phyloP scores from a whole-genome alignment of 1,284 basidiomycete genomes.

The Cryptococcus amylolentus region DNA sequence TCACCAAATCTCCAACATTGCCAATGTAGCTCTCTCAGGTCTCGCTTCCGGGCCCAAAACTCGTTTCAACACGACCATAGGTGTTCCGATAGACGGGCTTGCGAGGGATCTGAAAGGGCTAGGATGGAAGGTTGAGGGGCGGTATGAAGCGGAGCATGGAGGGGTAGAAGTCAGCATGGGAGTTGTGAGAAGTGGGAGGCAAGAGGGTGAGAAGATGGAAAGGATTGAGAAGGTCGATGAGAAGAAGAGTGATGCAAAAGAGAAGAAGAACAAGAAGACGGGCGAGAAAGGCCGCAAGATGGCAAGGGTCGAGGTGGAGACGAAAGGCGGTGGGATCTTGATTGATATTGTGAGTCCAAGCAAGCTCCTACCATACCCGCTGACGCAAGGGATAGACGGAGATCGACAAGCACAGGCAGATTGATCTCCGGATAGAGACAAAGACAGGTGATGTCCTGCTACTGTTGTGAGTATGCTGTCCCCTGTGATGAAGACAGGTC shows the following conservation, averaged over 20 bases:
- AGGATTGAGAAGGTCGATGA: slow-evolving; percentile 28
- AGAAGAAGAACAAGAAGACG: slow-evolving; percentile 23
- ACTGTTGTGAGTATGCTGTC: slow-evolving; percentile 26
- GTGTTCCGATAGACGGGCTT: slow-evolving; percentile 41
- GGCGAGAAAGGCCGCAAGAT: slow-evolving; percentile 32
- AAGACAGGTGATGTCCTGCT: slow-evolving; percentile 39
- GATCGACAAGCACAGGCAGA: slow-evolving; percentile 30
- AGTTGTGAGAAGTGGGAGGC: slow-evolving; percentile 28
- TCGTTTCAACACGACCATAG: slow-evolving; percentile 28
- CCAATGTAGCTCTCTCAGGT: slow-evolving; percentile 32
- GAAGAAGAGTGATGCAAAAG: slow-evolving; percentile 29
- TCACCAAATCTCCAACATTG: slow-evolving; percentile 24
- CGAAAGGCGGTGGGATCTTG: slow-evolving; percentile 32
- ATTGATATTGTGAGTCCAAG: slow-evolving; percentile 35
- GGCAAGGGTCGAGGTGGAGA: slow-evolving; percentile 34
- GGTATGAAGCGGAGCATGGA: slow-evolving; percentile 34
- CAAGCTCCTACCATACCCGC: background rate
- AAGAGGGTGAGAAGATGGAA: slow-evolving; percentile 28
- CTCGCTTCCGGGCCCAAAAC: slow-evolving; percentile 21
- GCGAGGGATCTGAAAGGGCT: slow-evolving; percentile 33
- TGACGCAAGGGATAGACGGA: slow-evolving; percentile 27
- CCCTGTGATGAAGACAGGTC: background rate
- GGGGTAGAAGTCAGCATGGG: slow-evolving; percentile 32
- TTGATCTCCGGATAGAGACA: slow-evolving; percentile 33
- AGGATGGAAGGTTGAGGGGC: slow-evolving; percentile 35